Evolutionary conservation across 2,329 filamentous ascomycete genomes (phyloP).

Genomic region (Pseudogymnoascus sp.): DNA sequence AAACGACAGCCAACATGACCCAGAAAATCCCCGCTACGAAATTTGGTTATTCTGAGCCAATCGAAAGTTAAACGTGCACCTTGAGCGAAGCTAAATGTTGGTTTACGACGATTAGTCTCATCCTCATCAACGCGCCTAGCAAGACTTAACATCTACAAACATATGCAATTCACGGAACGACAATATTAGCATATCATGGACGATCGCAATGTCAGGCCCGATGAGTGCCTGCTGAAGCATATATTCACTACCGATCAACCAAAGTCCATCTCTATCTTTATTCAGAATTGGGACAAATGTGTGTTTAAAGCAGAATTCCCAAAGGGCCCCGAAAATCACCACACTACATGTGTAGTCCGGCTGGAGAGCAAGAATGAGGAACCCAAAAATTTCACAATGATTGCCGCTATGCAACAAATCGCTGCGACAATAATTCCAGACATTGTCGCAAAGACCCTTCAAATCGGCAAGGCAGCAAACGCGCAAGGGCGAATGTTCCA

Average conservation of each 20-base stretch:
- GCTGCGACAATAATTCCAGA: conserved; percentile 14
- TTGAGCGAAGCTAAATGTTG: not conserved
- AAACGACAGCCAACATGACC: too few relatives aligned
- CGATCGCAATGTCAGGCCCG: conserved; percentile 11
- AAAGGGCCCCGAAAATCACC: not conserved
- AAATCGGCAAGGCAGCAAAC: conserved; percentile 22
- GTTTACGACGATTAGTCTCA: not conserved
- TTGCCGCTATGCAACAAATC: conserved; percentile 14
- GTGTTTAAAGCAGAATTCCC: conserved; percentile 16
- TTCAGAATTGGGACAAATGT: conserved; percentile 17
- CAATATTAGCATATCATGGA: conserved; percentile 7
- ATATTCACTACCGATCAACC: conserved; percentile 15
- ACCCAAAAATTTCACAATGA: conserved; percentile 10
- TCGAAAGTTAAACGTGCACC: not conserved
- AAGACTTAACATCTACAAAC: not conserved
- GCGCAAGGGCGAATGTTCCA: conserved; percentile 13
- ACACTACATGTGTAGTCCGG: conserved; percentile 14
- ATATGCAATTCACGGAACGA: not conserved
- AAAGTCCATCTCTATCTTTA: conserved; percentile 13
- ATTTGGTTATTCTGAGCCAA: not conserved
- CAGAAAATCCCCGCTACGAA: not conserved
- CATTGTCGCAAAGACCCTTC: conserved; percentile 12
- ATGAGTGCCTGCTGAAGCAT: conserved; percentile 13
- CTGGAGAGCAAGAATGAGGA: conserved; percentile 12
- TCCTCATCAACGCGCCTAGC: not conserved